Evolutionary conservation across 805 yeast species (phyloP).

Genomic region (Wickerhamiella spandovensis): DNA sequence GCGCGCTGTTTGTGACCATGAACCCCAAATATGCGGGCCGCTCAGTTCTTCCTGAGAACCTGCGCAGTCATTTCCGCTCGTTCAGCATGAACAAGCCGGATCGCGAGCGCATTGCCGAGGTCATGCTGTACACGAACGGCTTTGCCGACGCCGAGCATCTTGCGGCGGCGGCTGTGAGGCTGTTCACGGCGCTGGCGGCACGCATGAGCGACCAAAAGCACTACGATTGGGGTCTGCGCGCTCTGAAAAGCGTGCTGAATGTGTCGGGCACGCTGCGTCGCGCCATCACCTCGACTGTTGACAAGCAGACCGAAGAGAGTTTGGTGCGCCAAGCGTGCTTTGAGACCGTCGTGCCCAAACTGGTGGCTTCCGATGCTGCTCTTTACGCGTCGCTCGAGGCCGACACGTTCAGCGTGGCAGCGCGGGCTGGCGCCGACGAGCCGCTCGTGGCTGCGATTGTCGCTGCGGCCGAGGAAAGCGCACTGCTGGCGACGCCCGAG

Average conservation of each 20-base stretch:
- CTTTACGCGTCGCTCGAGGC: slow-evolving; percentile 24
- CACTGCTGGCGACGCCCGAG: slow-evolving; percentile 17
- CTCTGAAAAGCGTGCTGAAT: slow-evolving; percentile 53
- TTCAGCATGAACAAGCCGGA: slow-evolving; percentile 70
- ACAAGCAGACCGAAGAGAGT: slow-evolving; percentile 14
- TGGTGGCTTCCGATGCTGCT: slow-evolving; percentile 39
- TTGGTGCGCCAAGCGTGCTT: slow-evolving; percentile 37
- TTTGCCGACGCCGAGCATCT: slow-evolving; percentile 36
- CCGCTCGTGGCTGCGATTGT: slow-evolving; percentile 10
- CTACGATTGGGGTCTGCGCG: slow-evolving; percentile 83
- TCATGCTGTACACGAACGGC: slow-evolving; percentile 60
- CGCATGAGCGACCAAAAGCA: slow-evolving; percentile 45
- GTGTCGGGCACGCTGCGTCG: slow-evolving; percentile 42
- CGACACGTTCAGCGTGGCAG: not conserved
- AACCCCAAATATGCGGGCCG: slow-evolving; percentile 85
- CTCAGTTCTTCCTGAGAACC: slow-evolving; percentile 68
- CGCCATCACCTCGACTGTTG: not conserved
- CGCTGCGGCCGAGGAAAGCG: slow-evolving; percentile 10
- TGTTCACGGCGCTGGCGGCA: slow-evolving; percentile 36
- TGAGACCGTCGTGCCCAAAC: slow-evolving; percentile 57
- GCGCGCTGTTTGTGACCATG: slow-evolving; percentile 77
- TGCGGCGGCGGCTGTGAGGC: slow-evolving; percentile 38
- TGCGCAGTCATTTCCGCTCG: slow-evolving; percentile 63
- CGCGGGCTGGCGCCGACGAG: not conserved
- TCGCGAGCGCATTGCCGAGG: slow-evolving; percentile 50